Evolutionary conservation across 805 yeast species (phyloP).

Genomic region (Spathaspora gorwiae): DNA sequence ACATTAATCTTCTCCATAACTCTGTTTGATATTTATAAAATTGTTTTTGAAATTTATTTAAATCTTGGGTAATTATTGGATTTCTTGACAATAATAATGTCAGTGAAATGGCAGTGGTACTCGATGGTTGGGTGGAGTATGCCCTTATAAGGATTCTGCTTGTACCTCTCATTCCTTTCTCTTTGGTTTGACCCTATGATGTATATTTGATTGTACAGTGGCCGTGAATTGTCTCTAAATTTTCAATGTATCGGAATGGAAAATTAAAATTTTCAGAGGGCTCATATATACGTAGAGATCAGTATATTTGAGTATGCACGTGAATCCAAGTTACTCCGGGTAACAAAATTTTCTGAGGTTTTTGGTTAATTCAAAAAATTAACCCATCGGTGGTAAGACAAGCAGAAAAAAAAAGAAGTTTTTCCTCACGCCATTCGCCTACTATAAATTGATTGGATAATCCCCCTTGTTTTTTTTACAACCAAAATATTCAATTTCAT

Average conservation of each 20-base stretch:
- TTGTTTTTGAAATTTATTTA: conserved; percentile 63
- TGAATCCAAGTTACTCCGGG: background rate
- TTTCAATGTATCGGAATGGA: background rate
- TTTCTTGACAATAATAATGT: conserved; percentile 70
- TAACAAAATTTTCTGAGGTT: background rate
- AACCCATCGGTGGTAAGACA: too few relatives aligned
- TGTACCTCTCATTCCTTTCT: background rate
- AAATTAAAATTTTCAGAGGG: background rate
- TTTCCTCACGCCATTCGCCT: too few relatives aligned
- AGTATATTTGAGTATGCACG: background rate
- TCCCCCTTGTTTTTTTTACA: too few relatives aligned
- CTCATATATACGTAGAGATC: background rate
- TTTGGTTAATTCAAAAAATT: too few relatives aligned
- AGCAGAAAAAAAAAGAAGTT: too few relatives aligned
- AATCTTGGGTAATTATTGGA: conserved; percentile 80
- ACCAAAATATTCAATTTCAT: too few relatives aligned
- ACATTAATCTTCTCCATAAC: conserved; percentile 85
- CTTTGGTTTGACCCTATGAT: too few relatives aligned
- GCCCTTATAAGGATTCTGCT: conserved; percentile 5
- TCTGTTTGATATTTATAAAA: conserved; percentile 83
- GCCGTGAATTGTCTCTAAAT: too few relatives aligned
- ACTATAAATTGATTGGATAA: too few relatives aligned
- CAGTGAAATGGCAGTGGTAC: conserved; percentile 27
- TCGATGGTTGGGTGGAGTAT: conserved; percentile 10
- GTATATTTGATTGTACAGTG: too few relatives aligned